Percentiles rank a stretch among this genome's conserved stretches.
Evolutionary conservation across 2,329 filamentous ascomycete species (phyloP).

Genomic region (Hypoxylon sp.): DNA sequence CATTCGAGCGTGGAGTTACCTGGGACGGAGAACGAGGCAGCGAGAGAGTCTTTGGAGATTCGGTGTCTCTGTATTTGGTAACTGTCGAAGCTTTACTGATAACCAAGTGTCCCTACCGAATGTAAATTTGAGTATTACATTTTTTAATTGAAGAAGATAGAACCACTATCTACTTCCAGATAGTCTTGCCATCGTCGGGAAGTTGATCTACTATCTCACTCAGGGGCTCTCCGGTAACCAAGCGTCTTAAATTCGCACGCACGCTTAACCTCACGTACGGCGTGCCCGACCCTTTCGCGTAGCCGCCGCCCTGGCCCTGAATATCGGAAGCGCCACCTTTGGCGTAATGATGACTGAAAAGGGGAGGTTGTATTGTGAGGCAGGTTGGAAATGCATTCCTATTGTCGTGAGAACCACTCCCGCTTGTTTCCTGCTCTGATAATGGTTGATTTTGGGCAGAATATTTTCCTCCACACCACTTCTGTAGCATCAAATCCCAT

Average conservation of each 20-base stretch:
- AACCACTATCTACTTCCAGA: conserved; percentile 40
- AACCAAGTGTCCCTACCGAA: too few species aligned
- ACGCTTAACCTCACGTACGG: conserved; percentile 43
- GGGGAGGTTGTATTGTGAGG: conserved; percentile 43
- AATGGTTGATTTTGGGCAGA: background rate
- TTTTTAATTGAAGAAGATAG: too few species aligned
- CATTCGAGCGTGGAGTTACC: conserved; percentile 16
- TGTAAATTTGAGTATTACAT: too few species aligned
- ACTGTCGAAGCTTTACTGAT: background rate
- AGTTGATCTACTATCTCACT: conserved; percentile 39
- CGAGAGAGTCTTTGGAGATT: conserved; percentile 16
- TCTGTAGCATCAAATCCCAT: conserved; percentile 43
- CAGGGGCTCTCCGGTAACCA: conserved; percentile 22
- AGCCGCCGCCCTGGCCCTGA: conserved; percentile 39
- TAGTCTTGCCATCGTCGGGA: conserved; percentile 38
- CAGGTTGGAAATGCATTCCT: conserved; percentile 24
- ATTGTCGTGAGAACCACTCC: background rate
- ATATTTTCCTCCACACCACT: conserved; percentile 39
- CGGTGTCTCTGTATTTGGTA: conserved; percentile 14
- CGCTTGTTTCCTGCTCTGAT: background rate
- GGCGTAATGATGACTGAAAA: conserved; percentile 41
- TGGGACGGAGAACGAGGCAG: conserved; percentile 5
- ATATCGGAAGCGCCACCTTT: conserved; percentile 39
- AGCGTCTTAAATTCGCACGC: conserved; percentile 34
- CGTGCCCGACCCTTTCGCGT: conserved; percentile 35